Evolutionary conservation across 345 rosid genomes (phyloP), one percentile per base, ranked within the genome.

Genomic region (Nasturtium officinale): DNA sequence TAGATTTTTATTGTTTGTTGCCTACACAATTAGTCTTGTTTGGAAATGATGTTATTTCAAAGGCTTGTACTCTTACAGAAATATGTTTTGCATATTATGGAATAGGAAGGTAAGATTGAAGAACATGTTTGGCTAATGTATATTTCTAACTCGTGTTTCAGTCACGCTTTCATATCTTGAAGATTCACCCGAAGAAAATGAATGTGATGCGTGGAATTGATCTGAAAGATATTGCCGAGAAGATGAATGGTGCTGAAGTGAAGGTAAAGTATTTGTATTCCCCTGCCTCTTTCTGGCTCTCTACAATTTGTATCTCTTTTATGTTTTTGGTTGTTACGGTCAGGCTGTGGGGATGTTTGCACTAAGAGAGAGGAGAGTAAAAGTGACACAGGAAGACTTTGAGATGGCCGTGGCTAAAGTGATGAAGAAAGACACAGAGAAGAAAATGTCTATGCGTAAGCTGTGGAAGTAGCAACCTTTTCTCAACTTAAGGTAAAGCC

Each of bases 301-400:
- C 38, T 30, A 25, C 17, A 13, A 42, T 38, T 11, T 43, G 21
- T n/a, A n/a, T 47, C 25, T 10, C 35, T 57, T 16, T 28, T 5
- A 38, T 4, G 37, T 2, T 42, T n/a, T 32, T 68, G 69, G 56
- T 56, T 25, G 26, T 8, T 21, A 33, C 8, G 40, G 51, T 59
- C 83, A 96, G 99, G 99, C 99, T 20, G 99, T 96, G 35, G 99
- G 99, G 1, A 96, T 96, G 99, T 96, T 96, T 87, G 99, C 99
- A 2, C 72, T 96, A 26, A 83, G 99, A 61, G 99, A 96, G 85
- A 84, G 99, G 61, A 85, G 99, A 83, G 96, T 92, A 8, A 97
- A 96, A 48, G 99, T 96, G 13, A 96, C 97, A 7, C 99, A 96
- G 52, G 99, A 96, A 80, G 99, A 96, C 78, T 96, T 96, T 23